Percentiles rank a stretch among this genome's conserved stretches.
Conservation (phyloP, 2,329 filamentous ascomycete species). For the Tympanopsis confertula region DNA sequence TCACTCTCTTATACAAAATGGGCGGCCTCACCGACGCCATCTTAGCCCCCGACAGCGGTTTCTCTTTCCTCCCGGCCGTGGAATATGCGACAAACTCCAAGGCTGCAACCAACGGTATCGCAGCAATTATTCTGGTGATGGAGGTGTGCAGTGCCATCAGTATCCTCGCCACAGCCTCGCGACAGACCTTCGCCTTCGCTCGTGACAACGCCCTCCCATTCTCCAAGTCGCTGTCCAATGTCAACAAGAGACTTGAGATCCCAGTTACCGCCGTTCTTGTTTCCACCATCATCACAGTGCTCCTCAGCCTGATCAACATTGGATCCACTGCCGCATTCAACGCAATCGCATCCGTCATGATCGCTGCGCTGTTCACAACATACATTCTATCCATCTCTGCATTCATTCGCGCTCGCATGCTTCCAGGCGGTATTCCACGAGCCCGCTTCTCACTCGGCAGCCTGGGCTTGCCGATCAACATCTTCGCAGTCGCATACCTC, state of each 20-base stretch:
- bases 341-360: slow-evolving; percentile 18
- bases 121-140: slow-evolving; percentile 13
- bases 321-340: slow-evolving; percentile 20
- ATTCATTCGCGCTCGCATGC: no score
- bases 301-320: slow-evolving; percentile 19
- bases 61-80: slow-evolving; percentile 16
- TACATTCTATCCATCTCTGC: slow-evolving; percentile 20
- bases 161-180: slow-evolving; percentile 14
- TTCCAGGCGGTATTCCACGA: no score
- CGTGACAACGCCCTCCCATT: slow-evolving; percentile 22
- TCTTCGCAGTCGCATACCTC: no score
- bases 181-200: slow-evolving; percentile 17
- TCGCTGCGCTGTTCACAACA: slow-evolving; percentile 16
- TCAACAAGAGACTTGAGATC: slow-evolving; percentile 13
- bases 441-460: no score
- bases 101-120: slow-evolving; percentile 11
- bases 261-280: slow-evolving; percentile 18
- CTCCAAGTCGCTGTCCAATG: slow-evolving; percentile 12
- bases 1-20: no score
- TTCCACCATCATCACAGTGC: slow-evolving; percentile 12
- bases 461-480: no score
- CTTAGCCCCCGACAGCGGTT: slow-evolving; percentile 9
- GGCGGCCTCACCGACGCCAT: no score
- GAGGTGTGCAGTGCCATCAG: slow-evolving; percentile 12
- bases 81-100: slow-evolving; percentile 10